Percentiles rank a stretch among this genome's conserved stretches.
These are phyloP conservation scores for Diplodia scrobiculata DNA, from an alignment of 2,329 filamentous ascomycete species.

Conservation along the genomic window DNA sequence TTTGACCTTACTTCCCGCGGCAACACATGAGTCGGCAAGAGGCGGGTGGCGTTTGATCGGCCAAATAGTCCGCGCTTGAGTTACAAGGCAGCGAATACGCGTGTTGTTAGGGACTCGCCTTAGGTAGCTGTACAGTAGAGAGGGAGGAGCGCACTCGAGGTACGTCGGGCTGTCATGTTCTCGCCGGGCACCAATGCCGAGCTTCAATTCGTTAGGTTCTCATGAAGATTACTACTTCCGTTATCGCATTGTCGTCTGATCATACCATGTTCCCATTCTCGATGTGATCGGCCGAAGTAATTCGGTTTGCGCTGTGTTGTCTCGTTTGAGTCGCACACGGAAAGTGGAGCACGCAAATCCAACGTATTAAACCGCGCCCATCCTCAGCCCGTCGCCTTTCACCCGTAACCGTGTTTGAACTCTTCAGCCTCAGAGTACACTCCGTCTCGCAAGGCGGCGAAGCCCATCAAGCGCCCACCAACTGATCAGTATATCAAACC, in stretches of 20 bases:
- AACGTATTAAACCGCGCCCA: not conserved
- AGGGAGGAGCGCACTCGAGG: not conserved
- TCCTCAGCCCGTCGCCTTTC: not conserved
- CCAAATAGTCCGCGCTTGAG: not conserved
- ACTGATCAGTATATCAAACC: not conserved
- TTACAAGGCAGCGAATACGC: too few relatives aligned
- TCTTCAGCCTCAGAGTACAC: not conserved
- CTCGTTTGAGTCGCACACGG: not conserved
- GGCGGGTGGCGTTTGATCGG: constrained; percentile 4
- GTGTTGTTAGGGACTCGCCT: not conserved
- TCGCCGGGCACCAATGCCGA: too few relatives aligned
- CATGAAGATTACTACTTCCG: not conserved
- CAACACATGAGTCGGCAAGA: not conserved
- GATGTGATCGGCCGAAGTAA: too few relatives aligned
- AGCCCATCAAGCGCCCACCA: not conserved
- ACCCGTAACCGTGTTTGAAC: too few relatives aligned
- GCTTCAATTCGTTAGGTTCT: too few relatives aligned
- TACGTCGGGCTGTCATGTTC: not conserved
- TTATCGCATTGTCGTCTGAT: too few relatives aligned
- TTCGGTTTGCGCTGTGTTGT: too few relatives aligned
- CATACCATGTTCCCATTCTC: too few relatives aligned
- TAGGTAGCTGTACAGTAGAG: not conserved
- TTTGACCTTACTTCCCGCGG: not conserved
- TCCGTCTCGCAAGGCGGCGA: not conserved
- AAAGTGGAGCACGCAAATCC: not conserved